Evolutionary conservation across 2,329 filamentous ascomycete genomes (phyloP).

Genomic region (Amphichorda felina): DNA sequence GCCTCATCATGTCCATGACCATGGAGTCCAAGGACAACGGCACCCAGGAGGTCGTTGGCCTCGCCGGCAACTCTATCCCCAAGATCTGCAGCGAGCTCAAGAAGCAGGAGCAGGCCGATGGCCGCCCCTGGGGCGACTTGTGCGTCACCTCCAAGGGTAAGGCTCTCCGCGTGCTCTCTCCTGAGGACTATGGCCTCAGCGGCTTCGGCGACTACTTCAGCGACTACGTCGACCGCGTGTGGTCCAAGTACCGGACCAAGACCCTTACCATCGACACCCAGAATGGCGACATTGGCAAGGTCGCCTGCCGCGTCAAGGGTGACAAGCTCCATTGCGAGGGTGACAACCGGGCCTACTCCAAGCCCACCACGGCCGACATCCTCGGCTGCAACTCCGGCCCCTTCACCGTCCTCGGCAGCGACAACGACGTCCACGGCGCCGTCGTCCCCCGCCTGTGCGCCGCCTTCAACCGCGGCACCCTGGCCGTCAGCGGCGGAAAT

Average conservation of each 20-base stretch:
- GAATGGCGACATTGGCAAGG: constrained; percentile 17
- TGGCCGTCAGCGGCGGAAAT: constrained; percentile 32
- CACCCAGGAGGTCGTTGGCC: constrained; percentile 26
- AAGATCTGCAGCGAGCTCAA: constrained; percentile 28
- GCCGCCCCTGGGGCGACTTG: constrained; percentile 29
- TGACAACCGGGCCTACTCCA: constrained; percentile 28
- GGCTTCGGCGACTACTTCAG: constrained; percentile 30
- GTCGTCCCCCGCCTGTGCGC: constrained; percentile 36
- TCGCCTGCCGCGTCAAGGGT: constrained; percentile 24
- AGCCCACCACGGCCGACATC: constrained; percentile 31
- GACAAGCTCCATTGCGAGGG: constrained; percentile 24
- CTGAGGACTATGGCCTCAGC: constrained; percentile 22
- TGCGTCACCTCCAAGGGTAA: constrained; percentile 26
- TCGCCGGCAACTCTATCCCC: constrained; percentile 24
- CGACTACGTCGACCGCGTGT: constrained; percentile 32
- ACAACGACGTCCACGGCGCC: constrained; percentile 27
- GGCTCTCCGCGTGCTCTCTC: constrained; percentile 30
- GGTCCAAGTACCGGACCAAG: constrained; percentile 24
- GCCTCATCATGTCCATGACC: constrained; percentile 36
- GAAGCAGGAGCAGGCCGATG: constrained; percentile 22
- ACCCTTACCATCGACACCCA: constrained; percentile 32
- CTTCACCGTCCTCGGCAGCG: constrained; percentile 22
- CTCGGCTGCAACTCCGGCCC: constrained; percentile 39
- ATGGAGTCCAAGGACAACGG: constrained; percentile 23
- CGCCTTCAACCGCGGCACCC: constrained; percentile 34